Conservation (phyloP, 176 grass and related monocot genomes). For the Pharus latifolius region DNA sequence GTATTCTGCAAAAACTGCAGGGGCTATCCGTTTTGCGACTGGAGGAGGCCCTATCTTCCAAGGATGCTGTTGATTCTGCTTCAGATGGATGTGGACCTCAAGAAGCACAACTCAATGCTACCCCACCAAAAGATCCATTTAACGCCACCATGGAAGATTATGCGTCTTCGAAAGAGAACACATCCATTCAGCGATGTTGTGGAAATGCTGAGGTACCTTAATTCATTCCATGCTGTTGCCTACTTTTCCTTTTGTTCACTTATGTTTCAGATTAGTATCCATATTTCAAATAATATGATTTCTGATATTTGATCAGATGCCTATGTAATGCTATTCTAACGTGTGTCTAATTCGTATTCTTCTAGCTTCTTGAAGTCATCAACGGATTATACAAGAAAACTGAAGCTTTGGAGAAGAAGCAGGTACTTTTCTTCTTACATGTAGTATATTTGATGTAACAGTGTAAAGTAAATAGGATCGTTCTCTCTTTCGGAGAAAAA, state of each 20-base stretch:
- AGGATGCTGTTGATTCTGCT: not conserved
- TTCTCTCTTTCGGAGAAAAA: not conserved
- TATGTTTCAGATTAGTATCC: not conserved
- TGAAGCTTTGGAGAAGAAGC: slow-evolving; percentile 45
- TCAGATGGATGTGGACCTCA: not conserved
- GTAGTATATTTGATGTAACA: not conserved
- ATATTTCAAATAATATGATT: not conserved
- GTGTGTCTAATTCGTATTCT: slow-evolving; percentile 10
- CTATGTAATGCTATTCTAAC: not conserved
- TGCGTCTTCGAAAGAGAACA: not conserved
- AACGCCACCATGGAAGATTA: not conserved
- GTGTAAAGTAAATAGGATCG: not conserved
- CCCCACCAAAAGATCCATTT: not conserved
- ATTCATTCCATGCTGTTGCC: not conserved
- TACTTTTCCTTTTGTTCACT: not conserved
- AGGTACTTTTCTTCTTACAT: slow-evolving; percentile 31
- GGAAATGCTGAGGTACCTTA: slow-evolving; percentile 31
- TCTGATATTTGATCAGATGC: not conserved
- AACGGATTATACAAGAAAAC: slow-evolving; percentile 38
- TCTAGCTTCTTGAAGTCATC: slow-evolving; percentile 51
- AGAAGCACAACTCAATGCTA: not conserved
- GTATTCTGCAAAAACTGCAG: slow-evolving; percentile 16
- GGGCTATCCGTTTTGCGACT: slow-evolving; percentile 1
- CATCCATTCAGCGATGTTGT: not conserved
- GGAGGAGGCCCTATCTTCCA: not conserved